A percentile compares a stretch with the other conserved stretches of the same genome.
Evolutionary conservation across 1,139 yeast genomes (phyloP).

Genomic region (Protomyces pachydermus): DNA sequence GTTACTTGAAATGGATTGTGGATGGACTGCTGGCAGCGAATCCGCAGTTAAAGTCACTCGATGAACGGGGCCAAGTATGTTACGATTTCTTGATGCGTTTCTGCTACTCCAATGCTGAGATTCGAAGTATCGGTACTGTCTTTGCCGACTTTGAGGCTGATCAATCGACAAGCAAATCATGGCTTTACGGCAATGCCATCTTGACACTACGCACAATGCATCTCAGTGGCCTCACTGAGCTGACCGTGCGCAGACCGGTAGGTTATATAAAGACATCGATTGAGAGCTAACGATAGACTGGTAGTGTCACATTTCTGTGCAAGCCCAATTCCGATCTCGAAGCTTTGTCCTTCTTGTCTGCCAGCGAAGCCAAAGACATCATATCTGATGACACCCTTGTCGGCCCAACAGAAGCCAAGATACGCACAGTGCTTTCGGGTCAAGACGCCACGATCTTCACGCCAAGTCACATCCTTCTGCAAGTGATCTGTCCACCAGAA

Average conservation of each 20-base stretch:
- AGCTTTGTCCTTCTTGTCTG: conserved; percentile 12
- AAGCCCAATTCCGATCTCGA: conserved; percentile 23
- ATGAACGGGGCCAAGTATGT: conserved; percentile 57
- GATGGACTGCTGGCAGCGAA: conserved; percentile 51
- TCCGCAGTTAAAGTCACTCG: conserved; percentile 43
- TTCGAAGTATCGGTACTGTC: conserved; percentile 32
- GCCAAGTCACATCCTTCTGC: conserved; percentile 46
- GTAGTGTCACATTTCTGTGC: conserved; percentile 26
- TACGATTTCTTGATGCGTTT: conserved; percentile 66
- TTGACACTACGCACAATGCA: conserved; percentile 54
- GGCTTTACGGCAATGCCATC: conserved; percentile 62
- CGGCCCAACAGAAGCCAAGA: conserved; percentile 18
- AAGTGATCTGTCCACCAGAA: conserved; percentile 42
- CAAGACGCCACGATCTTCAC: conserved; percentile 37
- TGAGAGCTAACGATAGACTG: conserved; percentile 17
- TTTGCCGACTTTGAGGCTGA: conserved; percentile 36
- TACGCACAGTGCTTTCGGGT: conserved; percentile 17
- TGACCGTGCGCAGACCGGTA: conserved; percentile 61
- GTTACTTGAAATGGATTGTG: conserved; percentile 58
- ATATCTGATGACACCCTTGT: conserved; percentile 14
- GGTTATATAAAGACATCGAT: conserved; percentile 40
- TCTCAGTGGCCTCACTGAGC: conserved; percentile 50
- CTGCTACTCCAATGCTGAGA: conserved; percentile 59
- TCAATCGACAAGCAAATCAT: conserved; percentile 43
- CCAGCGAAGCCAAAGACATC: conserved; percentile 10